Evolutionary conservation across 2,329 filamentous ascomycete genomes (phyloP), one percentile per base, ranked within the genome.

Genomic region (Fusarium zealandicum): DNA sequence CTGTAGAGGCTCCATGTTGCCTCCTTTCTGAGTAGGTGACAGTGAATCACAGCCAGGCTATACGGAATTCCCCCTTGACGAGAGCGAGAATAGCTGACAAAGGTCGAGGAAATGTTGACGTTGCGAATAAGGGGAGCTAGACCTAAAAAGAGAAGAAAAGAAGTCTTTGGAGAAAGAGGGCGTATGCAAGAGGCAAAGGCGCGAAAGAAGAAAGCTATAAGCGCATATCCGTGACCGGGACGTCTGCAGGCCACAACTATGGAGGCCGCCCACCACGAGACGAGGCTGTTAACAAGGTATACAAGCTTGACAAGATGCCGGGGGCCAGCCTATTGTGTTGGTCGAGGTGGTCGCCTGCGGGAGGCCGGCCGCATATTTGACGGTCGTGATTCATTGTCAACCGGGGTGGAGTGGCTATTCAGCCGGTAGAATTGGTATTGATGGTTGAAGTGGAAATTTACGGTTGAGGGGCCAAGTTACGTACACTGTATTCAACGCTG

Each of bases 331-430:
- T 14, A 37, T 17, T 12, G 14, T 35, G 28, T 14, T 20, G 16
- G 14, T 12, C 13, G 16, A 11, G 13, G 28, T 5, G 20, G 4
- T 6, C 7, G 14, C n/a, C 30, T 33, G 13, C 12, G 33, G 38
- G 39, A 58, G 54, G 43, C 49, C 39, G 33, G 14, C 33, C 27
- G 18, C 16, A n/a, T n/a, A n/a, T n/a, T n/a, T n/a, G n/a, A n/a
- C n/a, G n/a, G n/a, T n/a, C n/a, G n/a, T n/a, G n/a, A n/a, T 18
- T 35, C n/a, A 37, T 22, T 12, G 27, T 13, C 27, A 30, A 31
- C 31, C 33, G 17, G 12, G 14, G n/a, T 27, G 35, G 27, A 31
- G 35, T 25, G 5, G 10, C 3, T 16, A 31, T 32, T 22, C 31
- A 8, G n/a, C n/a, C n/a, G 6, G 53, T 31, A 14, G 43, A 41